A percentile compares a stretch with the other conserved stretches of the same genome.
Conservation (phyloP, 2,329 filamentous ascomycete genomes). For the Sarocladium strictum region DNA sequence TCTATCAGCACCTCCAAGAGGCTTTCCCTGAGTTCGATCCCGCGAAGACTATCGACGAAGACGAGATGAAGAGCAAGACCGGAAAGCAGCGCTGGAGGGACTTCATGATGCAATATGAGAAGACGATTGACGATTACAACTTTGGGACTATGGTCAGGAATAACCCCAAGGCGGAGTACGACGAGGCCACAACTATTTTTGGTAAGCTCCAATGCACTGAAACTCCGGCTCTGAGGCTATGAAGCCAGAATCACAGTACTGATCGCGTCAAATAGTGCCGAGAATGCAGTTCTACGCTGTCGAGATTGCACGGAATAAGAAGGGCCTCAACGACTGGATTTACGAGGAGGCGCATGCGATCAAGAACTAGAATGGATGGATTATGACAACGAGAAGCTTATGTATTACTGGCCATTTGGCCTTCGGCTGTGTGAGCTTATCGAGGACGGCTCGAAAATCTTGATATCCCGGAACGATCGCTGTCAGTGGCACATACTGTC, state of each 20-base stretch:
- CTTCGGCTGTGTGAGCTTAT: too few species aligned
- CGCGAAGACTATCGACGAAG: constrained; percentile 73
- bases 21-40: constrained; percentile 94
- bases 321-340: constrained; percentile 93
- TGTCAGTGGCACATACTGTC: too few species aligned
- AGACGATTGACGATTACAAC: constrained; percentile 94
- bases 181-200: constrained; percentile 85
- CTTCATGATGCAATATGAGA: constrained; percentile 91
- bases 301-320: constrained; percentile 61
- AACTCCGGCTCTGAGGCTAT: too few species aligned
- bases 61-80: constrained; percentile 93
- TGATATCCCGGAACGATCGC: too few species aligned
- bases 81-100: constrained; percentile 94
- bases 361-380: constrained; percentile 24
- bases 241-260: too few species aligned
- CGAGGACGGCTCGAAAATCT: too few species aligned
- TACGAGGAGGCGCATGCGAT: constrained; percentile 73
- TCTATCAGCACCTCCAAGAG: constrained; percentile 78
- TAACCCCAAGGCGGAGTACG: constrained; percentile 77
- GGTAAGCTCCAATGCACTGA: too few species aligned
- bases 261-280: constrained; percentile 34
- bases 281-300: constrained; percentile 52
- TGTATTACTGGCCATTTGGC: too few species aligned
- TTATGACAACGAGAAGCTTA: background rate
- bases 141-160: constrained; percentile 90